A percentile compares a stretch with the other conserved stretches of the same genome.
These are phyloP conservation scores for Dianthus caryophyllus DNA, from an alignment of 148 eudicot genomes.

Conservation along the genomic window DNA sequence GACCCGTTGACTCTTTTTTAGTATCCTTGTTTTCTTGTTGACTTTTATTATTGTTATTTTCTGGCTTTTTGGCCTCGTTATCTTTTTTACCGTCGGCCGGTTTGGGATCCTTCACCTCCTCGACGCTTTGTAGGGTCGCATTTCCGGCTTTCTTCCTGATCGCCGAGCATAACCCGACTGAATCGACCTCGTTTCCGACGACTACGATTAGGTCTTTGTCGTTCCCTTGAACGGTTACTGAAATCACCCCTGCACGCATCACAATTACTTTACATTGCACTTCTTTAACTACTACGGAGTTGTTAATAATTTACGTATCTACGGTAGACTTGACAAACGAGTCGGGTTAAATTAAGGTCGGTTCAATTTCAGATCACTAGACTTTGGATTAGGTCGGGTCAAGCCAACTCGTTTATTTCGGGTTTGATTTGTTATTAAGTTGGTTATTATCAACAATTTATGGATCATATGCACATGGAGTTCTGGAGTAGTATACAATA, in stretches of 20 bases:
- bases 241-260: slow-evolving; percentile 28
- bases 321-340: no score
- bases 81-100: slow-evolving; percentile 29
- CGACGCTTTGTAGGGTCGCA: slow-evolving; percentile 22
- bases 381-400: no score
- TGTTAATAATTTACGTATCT: no score
- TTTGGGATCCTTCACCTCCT: slow-evolving; percentile 29
- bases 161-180: slow-evolving; percentile 24
- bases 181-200: slow-evolving; percentile 25
- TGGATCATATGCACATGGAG: no score
- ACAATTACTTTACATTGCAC: no score
- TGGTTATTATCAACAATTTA: no score
- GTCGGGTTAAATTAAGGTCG: no score
- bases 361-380: no score
- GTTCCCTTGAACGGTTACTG: slow-evolving; percentile 28
- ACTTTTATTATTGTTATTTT: background rate
- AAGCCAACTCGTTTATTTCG: no score
- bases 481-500: no score
- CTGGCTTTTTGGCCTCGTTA: background rate
- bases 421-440: no score
- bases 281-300: no score
- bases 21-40: background rate
- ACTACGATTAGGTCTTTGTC: slow-evolving; percentile 29
- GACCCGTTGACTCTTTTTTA: background rate
- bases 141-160: slow-evolving; percentile 23